phyloP scores from a whole-genome alignment of 2,329 filamentous ascomycete species.

The Alternaria sp. region DNA sequence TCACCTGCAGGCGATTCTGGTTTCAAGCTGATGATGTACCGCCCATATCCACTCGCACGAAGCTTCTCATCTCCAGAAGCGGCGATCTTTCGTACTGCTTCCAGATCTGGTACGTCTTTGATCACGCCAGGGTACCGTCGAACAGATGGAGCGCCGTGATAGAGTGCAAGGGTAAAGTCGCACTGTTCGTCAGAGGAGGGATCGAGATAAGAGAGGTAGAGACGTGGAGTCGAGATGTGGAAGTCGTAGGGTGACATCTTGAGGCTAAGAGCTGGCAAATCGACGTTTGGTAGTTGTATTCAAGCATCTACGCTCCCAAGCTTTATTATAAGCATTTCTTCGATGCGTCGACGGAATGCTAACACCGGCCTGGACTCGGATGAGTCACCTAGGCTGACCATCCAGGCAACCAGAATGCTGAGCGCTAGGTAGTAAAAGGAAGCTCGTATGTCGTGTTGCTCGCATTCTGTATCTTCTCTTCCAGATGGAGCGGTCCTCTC shows the following conservation, averaged over 20 bases:
- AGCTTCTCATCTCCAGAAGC: slow-evolving; percentile 9
- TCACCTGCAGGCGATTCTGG: background rate
- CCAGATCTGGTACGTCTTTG: background rate
- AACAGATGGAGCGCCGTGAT: background rate
- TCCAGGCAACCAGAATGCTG: background rate
- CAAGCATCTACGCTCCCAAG: background rate
- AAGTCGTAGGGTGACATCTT: slow-evolving; percentile 55
- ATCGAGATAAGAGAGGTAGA: slow-evolving; percentile 25
- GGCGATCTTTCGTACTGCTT: slow-evolving; percentile 14
- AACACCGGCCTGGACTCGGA: background rate
- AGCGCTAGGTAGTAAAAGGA: slow-evolving; percentile 4
- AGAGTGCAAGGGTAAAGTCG: slow-evolving; percentile 14
- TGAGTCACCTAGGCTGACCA: background rate
- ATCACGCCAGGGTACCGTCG: background rate
- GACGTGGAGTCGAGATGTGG: slow-evolving; percentile 64
- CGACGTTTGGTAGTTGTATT: background rate
- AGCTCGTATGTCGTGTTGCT: background rate
- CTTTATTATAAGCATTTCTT: background rate
- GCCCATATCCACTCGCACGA: slow-evolving; percentile 33
- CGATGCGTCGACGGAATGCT: background rate
- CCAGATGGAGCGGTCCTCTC: background rate
- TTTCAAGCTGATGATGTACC: slow-evolving; percentile 31
- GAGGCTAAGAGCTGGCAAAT: background rate
- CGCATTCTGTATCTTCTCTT: background rate
- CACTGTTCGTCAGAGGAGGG: slow-evolving; percentile 21